Base-by-base conservation (phyloP, 1,284 basidiomycete species). In the Marasmius sp. region DNA sequence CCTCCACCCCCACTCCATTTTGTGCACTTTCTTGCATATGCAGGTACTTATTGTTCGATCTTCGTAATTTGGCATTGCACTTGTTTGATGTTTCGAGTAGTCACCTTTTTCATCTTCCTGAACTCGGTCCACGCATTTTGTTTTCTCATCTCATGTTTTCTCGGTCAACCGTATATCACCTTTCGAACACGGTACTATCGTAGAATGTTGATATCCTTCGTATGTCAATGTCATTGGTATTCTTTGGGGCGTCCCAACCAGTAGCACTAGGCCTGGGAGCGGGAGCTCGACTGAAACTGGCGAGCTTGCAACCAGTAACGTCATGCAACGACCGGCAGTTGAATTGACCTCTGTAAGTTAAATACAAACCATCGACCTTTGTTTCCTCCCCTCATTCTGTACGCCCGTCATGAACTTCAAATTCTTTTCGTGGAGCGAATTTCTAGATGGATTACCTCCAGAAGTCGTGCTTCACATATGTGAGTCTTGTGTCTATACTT, bases 381-480 rank as follows among this genome's bases (percentile, higher is more conserved):
- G 16, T 33, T 43, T 36, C 50, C 36, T 18, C 27, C 60, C 60
- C 34, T 41, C 33, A 56, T 56, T 50, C 14, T 47, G 33, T 33
- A n/a, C 27, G 38, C 45, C 37, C 36, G 20, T 12, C 11, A 52
- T 39, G n/a, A 34, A 33, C 34, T 36, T 12, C 50, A 54, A 16
- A 36, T n/a, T 37, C 51, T 58, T 27, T 37, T 36, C 41, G 8
- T 47, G 60, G 27, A 22, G 36, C 22, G 39, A 47, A 20, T 37
- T 57, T 16, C 43, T 61, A 27, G 43, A 56, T 33, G 68, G 71
- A 59, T 68, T 87, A 10, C 85, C 86, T 12, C 75, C 80, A 39
- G 88, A 89, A 72, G 74, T 84, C 41, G 65, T 85, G 43, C 77
- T 90, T 47, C 75, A 85, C 66, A 87, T 89, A 43, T 74, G 87